A percentile compares a stretch with the other conserved stretches of the same genome.
Conservation (phyloP, 2,329 filamentous ascomycete species). For the Neonectria punicea region DNA sequence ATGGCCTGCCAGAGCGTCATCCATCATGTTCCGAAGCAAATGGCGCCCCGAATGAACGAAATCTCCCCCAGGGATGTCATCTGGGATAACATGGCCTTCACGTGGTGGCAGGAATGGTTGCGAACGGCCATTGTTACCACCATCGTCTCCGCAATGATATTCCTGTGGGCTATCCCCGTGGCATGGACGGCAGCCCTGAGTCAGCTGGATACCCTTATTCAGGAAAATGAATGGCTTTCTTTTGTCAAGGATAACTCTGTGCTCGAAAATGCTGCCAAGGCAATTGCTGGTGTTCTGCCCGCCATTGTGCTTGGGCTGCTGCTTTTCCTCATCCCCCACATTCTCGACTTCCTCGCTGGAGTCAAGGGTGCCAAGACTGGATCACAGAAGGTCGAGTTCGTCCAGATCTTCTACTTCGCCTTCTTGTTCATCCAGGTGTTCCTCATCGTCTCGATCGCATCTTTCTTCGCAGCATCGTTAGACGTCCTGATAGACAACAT, state of each 20-base stretch:
- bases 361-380: conserved; percentile 86
- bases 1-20: conserved; percentile 96
- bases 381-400: conserved; percentile 79
- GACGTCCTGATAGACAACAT: conserved; percentile 68
- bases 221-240: conserved; percentile 72
- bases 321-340: conserved; percentile 81
- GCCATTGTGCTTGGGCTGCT: conserved; percentile 80
- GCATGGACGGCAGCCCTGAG: conserved; percentile 86
- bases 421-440: conserved; percentile 97
- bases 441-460: conserved; percentile 87
- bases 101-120: conserved; percentile 91
- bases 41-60: conserved; percentile 92
- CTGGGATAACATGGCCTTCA: conserved; percentile 97
- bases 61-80: conserved; percentile 92
- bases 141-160: conserved; percentile 77
- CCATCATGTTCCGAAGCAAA: conserved; percentile 91
- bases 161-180: conserved; percentile 92
- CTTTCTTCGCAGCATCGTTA: conserved; percentile 73
- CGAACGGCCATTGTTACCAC: conserved; percentile 73
- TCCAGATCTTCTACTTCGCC: conserved; percentile 91
- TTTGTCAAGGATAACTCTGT: conserved; percentile 72
- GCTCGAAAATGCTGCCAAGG: conserved; percentile 70
- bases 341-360: conserved; percentile 77
- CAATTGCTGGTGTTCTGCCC: conserved; percentile 86
- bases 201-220: conserved; percentile 77